Evolutionary conservation across 2,329 filamentous ascomycete species (phyloP).

Genomic region (Fusarium bactridioides): DNA sequence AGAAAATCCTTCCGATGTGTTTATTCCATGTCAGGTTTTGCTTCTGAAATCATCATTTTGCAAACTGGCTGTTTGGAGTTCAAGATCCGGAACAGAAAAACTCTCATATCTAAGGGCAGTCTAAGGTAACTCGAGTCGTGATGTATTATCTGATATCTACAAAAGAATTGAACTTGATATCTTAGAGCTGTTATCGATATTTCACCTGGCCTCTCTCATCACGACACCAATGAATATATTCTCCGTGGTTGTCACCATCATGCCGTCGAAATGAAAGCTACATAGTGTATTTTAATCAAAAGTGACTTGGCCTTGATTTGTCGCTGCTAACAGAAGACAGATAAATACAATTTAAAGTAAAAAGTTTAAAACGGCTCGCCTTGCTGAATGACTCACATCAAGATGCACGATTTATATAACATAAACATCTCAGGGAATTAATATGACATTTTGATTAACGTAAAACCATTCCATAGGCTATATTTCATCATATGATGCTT

Average conservation of each 20-base stretch:
- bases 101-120: neutral
- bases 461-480: rapidly evolving
- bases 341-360: neutral
- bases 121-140: rapidly evolving
- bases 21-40: rapidly evolving
- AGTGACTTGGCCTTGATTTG: rapidly evolving
- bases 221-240: rapidly evolving
- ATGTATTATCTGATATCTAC: rapidly evolving
- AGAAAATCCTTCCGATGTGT: rapidly evolving
- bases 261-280: rapidly evolving
- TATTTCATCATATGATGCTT: neutral
- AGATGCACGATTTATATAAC: neutral
- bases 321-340: rapidly evolving
- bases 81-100: neutral
- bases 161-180: neutral
- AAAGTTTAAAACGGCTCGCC: neutral
- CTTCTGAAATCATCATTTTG: neutral
- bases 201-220: neutral
- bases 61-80: rapidly evolving
- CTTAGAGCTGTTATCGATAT: rapidly evolving
- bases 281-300: no score
- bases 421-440: no score
- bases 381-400: neutral
- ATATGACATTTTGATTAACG: no score
- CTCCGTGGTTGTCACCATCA: rapidly evolving